Conservation (phyloP, 2,329 filamentous ascomycete species). For the Ophiostoma fasciatum region DNA sequence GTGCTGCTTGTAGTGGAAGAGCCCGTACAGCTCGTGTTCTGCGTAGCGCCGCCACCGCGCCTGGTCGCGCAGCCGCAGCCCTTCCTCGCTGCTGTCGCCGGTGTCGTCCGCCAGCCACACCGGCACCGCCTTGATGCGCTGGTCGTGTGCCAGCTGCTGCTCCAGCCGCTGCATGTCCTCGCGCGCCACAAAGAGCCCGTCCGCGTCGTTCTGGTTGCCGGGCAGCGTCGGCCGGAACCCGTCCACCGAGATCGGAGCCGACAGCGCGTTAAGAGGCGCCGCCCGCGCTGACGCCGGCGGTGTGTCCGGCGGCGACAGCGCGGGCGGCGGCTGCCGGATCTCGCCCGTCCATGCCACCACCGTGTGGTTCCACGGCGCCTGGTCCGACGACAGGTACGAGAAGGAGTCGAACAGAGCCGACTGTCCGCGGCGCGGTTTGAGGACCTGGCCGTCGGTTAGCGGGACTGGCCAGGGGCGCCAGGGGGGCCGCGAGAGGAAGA, state of each 20-base stretch:
- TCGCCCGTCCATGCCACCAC: slow-evolving; percentile 94
- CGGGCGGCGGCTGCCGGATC: slow-evolving; percentile 40
- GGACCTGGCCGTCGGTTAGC: slow-evolving; percentile 36
- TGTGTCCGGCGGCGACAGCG: slow-evolving; percentile 30
- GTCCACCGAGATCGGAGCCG: slow-evolving; percentile 66
- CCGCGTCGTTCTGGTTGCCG: slow-evolving; percentile 38
- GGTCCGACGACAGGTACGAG: slow-evolving; percentile 68
- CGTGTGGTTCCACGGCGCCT: slow-evolving; percentile 78
- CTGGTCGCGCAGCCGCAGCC: slow-evolving; percentile 68
- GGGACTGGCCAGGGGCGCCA: too few species aligned
- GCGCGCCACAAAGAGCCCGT: slow-evolving; percentile 56
- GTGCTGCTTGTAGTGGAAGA: slow-evolving; percentile 94
- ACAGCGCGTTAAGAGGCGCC: slow-evolving; percentile 54
- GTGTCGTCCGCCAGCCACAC: slow-evolving; percentile 78
- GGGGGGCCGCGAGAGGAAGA: too few species aligned
- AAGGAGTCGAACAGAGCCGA: slow-evolving; percentile 90
- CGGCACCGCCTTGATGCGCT: slow-evolving; percentile 65
- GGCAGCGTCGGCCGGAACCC: slow-evolving; percentile 44
- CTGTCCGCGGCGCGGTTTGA: slow-evolving; percentile 67
- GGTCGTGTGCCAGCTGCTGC: slow-evolving; percentile 54
- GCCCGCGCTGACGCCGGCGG: slow-evolving; percentile 35
- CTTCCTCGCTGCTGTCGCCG: slow-evolving; percentile 44
- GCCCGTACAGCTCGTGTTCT: slow-evolving; percentile 78
- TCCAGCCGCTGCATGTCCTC: slow-evolving; percentile 62
- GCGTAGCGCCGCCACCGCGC: slow-evolving; percentile 78